These are phyloP conservation scores for Cladorrhinum sp. DNA, from an alignment of 2,329 filamentous ascomycete genomes.

Conservation along the genomic window DNA sequence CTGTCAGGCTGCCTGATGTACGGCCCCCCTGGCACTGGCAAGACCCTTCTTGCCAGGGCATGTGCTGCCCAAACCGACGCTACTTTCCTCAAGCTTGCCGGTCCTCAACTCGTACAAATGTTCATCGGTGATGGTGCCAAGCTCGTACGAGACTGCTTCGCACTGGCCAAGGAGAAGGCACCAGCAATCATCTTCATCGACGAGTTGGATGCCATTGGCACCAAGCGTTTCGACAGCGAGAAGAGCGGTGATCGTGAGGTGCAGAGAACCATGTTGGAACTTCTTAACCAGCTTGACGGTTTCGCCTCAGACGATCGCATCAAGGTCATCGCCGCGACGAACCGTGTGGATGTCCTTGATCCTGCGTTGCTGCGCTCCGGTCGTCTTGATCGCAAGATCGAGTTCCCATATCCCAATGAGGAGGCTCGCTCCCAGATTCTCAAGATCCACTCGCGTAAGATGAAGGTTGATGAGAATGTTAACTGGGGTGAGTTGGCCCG, in stretches of 20 bases:
- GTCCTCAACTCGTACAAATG: constrained; percentile 98
- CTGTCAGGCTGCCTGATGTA: constrained; percentile 67
- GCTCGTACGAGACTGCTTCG: constrained; percentile 95
- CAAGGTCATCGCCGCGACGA: constrained; percentile 93
- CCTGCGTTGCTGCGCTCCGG: constrained; percentile 87
- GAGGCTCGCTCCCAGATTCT: constrained; percentile 96
- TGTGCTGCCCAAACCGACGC: constrained; percentile 97
- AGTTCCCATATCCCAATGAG: constrained; percentile 97
- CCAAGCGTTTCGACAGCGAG: constrained; percentile 97
- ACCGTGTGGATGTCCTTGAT: constrained; percentile 90
- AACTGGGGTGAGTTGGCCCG: constrained; percentile 96
- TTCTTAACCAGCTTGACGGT: constrained; percentile 96
- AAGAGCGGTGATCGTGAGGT: constrained; percentile 98
- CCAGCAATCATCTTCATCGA: constrained; percentile 99
- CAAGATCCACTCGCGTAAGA: constrained; percentile 96
- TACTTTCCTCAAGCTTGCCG: constrained; percentile 96
- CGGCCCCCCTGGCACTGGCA: constrained; percentile 85
- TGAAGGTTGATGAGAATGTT: constrained; percentile 88
- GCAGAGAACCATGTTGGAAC: constrained; percentile 96
- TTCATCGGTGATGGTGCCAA: constrained; percentile 99
- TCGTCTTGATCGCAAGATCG: constrained; percentile 93
- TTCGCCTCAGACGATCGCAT: constrained; percentile 96
- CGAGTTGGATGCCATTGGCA: constrained; percentile 96
- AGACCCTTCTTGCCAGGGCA: constrained; percentile 88
- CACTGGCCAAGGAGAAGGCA: constrained; percentile 96